These are phyloP conservation scores for Lumnitzera littorea DNA, from an alignment of 345 rosid genomes.

Conservation along the genomic window DNA sequence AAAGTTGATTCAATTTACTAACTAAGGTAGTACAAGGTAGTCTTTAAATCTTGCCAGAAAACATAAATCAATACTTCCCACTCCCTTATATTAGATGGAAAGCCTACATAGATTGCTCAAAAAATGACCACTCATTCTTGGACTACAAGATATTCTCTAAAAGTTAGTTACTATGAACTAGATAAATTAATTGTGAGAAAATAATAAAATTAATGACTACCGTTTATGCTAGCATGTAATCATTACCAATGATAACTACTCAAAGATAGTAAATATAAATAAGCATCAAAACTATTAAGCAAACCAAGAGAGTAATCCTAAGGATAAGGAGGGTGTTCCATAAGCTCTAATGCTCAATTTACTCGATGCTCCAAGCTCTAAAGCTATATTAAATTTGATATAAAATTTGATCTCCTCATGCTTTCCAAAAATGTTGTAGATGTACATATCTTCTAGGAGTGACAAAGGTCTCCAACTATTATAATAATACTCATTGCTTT, in stretches of 20 bases:
- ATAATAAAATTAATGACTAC: too few species aligned
- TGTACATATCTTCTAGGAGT: constrained; percentile 46
- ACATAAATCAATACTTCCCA: too few species aligned
- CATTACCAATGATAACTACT: constrained; percentile 19
- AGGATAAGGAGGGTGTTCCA: constrained; percentile 89
- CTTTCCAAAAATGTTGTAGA: constrained; percentile 47
- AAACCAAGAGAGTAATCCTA: constrained; percentile 91
- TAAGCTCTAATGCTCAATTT: constrained; percentile 63
- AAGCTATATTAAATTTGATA: constrained; percentile 64
- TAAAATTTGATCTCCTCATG: constrained; percentile 46
- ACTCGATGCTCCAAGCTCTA: constrained; percentile 95
- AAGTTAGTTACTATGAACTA: constrained; percentile 25
- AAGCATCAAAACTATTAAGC: constrained; percentile 54
- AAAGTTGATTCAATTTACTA: too few species aligned
- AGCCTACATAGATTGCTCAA: constrained; percentile 97
- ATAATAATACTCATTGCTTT: constrained; percentile 52
- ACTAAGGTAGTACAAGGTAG: too few species aligned
- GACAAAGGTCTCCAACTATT: constrained; percentile 74
- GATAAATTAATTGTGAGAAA: too few species aligned
- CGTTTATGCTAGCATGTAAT: constrained; percentile 13
- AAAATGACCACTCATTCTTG: constrained; percentile 88
- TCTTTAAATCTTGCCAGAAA: too few species aligned
- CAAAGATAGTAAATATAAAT: constrained; percentile 11
- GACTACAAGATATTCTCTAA: constrained; percentile 9
- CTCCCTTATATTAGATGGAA: constrained; percentile 85